Conservation (phyloP, 768 basidiomycete species). For the Mrakia hoshinonis region DNA sequence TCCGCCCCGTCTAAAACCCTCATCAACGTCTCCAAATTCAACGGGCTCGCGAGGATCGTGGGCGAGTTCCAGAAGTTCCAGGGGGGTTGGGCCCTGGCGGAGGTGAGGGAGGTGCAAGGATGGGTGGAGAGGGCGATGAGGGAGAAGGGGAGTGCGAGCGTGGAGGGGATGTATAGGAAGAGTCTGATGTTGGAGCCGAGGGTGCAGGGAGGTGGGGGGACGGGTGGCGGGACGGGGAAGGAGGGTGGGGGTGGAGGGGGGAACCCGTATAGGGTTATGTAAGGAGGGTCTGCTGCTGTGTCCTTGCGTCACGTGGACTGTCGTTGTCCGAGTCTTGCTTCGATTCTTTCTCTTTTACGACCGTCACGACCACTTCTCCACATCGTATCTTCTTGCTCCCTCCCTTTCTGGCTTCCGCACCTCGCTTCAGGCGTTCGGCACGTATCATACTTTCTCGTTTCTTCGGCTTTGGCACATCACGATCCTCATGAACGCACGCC, state of each 20-base stretch:
- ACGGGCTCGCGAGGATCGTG: conserved; percentile 75
- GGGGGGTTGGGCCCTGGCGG: conserved; percentile 71
- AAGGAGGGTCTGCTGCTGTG: no score
- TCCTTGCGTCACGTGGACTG: no score
- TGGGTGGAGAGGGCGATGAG: conserved; percentile 33
- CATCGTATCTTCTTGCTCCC: background rate
- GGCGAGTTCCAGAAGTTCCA: conserved; percentile 62
- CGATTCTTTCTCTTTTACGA: background rate
- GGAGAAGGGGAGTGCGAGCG: background rate
- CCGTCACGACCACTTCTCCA: background rate
- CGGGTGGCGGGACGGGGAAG: background rate
- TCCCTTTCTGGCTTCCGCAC: background rate
- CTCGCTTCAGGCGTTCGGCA: no score
- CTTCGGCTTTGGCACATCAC: no score
- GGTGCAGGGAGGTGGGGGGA: background rate
- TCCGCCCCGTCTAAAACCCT: conserved; percentile 64
- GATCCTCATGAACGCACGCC: conserved; percentile 23
- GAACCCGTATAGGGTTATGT: background rate
- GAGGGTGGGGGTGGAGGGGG: background rate
- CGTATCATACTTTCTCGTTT: no score
- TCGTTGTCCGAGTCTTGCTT: no score
- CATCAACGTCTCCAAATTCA: conserved; percentile 94
- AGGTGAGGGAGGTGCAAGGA: conserved; percentile 74
- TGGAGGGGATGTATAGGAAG: background rate
- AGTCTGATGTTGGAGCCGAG: background rate